phyloP scores from a whole-genome alignment of 331 rosid species.

The Rosa hybrid region DNA sequence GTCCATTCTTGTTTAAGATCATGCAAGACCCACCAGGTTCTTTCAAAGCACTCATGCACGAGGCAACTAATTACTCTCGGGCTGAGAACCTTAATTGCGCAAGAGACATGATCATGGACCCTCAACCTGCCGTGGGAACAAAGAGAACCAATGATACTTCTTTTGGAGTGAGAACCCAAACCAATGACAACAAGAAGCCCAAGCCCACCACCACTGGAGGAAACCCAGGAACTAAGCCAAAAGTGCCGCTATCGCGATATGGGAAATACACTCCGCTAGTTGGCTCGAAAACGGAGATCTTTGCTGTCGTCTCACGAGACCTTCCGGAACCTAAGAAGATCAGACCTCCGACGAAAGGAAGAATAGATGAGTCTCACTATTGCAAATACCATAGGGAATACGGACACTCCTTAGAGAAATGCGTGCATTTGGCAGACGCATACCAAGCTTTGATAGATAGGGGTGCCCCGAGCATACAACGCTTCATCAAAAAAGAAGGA shows the following conservation, averaged over 20 bases:
- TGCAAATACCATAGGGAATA: not conserved
- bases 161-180: not conserved
- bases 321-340: not conserved
- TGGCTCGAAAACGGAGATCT: not conserved
- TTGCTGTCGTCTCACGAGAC: not conserved
- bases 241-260: not conserved
- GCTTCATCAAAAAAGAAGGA: not conserved
- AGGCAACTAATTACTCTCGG: not conserved
- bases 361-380: not conserved
- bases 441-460: no score
- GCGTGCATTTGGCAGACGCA: not conserved
- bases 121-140: not conserved
- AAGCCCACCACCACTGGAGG: not conserved
- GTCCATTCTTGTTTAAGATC: not conserved
- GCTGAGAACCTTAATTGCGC: not conserved
- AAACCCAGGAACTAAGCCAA: no score
- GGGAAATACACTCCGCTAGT: not conserved
- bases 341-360: not conserved
- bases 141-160: not conserved
- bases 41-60: not conserved
- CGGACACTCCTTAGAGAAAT: not conserved
- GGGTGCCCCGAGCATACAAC: not conserved
- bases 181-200: not conserved
- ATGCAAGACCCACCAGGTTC: not conserved
- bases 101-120: not conserved